Evolutionary conservation across 257 asterid species (phyloP).

Genomic region (Gentiana macrophylla): DNA sequence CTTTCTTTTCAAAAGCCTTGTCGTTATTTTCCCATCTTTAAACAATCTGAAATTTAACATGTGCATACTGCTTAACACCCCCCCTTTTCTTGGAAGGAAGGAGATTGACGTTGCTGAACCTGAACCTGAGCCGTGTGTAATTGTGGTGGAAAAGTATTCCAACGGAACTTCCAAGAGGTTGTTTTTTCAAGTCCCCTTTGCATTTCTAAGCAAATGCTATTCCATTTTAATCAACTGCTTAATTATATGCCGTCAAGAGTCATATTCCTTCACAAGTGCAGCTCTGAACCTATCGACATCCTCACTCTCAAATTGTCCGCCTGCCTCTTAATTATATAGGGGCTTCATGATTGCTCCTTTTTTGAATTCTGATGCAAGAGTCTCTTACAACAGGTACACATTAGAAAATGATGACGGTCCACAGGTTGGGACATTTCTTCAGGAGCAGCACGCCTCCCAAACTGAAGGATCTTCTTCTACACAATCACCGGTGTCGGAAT

Average conservation of each 20-base stretch:
- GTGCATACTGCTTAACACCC: background rate
- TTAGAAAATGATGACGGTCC: slow-evolving; percentile 35
- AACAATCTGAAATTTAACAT: background rate
- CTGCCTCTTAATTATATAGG: background rate
- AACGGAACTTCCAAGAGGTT: slow-evolving; percentile 82
- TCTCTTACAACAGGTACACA: slow-evolving; percentile 39
- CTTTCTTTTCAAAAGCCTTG: background rate
- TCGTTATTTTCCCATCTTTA: background rate
- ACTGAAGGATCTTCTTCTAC: slow-evolving; percentile 19
- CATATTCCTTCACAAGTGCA: background rate
- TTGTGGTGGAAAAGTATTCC: slow-evolving; percentile 68
- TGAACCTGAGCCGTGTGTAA: slow-evolving; percentile 14
- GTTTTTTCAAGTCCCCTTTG: background rate
- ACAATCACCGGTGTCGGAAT: slow-evolving; percentile 3
- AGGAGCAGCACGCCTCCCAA: slow-evolving; percentile 29
- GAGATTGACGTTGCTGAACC: slow-evolving; percentile 12
- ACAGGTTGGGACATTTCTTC: slow-evolving; percentile 34
- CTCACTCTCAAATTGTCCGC: background rate
- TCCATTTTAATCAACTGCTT: too few relatives aligned
- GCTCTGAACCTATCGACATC: background rate
- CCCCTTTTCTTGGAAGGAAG: slow-evolving; percentile 26
- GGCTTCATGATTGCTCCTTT: background rate
- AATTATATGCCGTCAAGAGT: too few relatives aligned
- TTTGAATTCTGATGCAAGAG: background rate
- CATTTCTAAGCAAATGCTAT: background rate